A percentile compares a stretch with the other conserved stretches of the same genome.
Conservation (phyloP, 139 green algal genomes). For the Chlorella vulgaris region DNA sequence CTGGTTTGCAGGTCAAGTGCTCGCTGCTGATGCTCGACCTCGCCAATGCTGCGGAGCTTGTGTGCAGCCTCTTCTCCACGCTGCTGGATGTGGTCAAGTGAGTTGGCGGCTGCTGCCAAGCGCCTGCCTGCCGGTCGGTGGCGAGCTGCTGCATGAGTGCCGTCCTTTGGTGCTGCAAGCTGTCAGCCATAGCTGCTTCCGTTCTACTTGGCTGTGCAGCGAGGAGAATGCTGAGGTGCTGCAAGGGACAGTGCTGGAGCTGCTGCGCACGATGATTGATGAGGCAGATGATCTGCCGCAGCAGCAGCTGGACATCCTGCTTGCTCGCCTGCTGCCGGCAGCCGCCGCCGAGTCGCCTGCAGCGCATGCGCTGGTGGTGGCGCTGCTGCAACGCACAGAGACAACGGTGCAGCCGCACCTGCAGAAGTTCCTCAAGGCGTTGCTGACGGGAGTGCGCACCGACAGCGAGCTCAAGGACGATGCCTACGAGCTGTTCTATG, state of each 20-base stretch:
- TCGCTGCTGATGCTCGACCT: slow-evolving; percentile 70
- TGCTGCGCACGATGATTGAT: slow-evolving; percentile 61
- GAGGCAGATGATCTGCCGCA: slow-evolving; percentile 68
- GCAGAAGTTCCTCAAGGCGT: slow-evolving; percentile 56
- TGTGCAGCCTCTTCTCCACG: slow-evolving; percentile 47
- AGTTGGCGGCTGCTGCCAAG: neutral
- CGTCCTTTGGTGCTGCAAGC: neutral
- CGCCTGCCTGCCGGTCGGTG: neutral
- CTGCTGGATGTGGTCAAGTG: slow-evolving; percentile 65
- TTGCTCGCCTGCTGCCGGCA: slow-evolving; percentile 56
- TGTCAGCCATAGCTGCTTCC: neutral
- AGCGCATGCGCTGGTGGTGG: slow-evolving; percentile 41
- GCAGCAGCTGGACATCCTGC: slow-evolving; percentile 66
- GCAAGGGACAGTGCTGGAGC: slow-evolving; percentile 21
- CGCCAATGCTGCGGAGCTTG: slow-evolving; percentile 43
- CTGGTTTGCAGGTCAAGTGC: slow-evolving; percentile 51
- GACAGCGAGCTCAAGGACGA: slow-evolving; percentile 53
- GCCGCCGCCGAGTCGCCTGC: slow-evolving; percentile 38
- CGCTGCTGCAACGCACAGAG: slow-evolving; percentile 59
- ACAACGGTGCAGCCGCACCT: slow-evolving; percentile 52
- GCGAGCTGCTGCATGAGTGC: neutral
- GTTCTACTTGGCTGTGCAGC: slow-evolving; percentile 23
- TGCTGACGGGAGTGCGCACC: slow-evolving; percentile 48
- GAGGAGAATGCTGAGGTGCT: slow-evolving; percentile 47
- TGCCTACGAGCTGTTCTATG: slow-evolving; percentile 56